Evolutionary conservation across 139 green algal species (phyloP).

Genomic region (Chlamydomonas schloesseri): DNA sequence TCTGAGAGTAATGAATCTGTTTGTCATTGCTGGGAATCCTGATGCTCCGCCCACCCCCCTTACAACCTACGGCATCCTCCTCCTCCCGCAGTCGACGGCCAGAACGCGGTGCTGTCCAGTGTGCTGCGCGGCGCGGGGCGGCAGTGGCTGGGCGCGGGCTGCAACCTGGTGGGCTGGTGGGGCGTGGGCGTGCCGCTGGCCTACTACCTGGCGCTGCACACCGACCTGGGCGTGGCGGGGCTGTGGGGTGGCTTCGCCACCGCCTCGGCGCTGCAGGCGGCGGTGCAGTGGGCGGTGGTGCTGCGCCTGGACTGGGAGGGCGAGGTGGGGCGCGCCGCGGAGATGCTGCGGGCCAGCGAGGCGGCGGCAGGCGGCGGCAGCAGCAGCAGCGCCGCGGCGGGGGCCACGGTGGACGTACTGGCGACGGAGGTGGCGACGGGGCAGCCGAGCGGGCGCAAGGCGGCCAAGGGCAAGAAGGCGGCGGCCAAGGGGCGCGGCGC

Average conservation of each 20-base stretch:
- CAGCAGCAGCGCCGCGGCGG: neutral
- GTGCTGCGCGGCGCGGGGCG: conserved; percentile 57
- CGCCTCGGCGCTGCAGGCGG: conserved; percentile 47
- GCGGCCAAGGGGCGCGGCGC: no score
- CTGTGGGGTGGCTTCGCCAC: conserved; percentile 52
- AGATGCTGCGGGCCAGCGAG: conserved; percentile 8
- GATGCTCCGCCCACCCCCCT: no score
- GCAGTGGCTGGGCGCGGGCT: conserved; percentile 52
- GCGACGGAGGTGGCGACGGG: neutral
- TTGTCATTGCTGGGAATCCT: no score
- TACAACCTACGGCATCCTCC: no score
- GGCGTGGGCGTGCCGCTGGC: conserved; percentile 57
- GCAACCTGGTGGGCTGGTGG: conserved; percentile 60
- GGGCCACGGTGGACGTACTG: neutral
- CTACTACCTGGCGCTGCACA: conserved; percentile 49
- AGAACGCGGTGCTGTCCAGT: conserved; percentile 54
- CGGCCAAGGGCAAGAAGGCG: no score
- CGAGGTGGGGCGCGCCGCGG: conserved; percentile 40
- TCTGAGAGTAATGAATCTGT: no score
- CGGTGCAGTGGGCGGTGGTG: conserved; percentile 41
- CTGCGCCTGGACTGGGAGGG: conserved; percentile 37
- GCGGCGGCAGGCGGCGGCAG: neutral
- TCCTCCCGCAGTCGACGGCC: conserved; percentile 44
- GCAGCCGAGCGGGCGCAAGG: no score
- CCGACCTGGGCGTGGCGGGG: conserved; percentile 30